Base-by-base conservation (phyloP, 306 rosid genomes). In the Comarum palustre region DNA sequence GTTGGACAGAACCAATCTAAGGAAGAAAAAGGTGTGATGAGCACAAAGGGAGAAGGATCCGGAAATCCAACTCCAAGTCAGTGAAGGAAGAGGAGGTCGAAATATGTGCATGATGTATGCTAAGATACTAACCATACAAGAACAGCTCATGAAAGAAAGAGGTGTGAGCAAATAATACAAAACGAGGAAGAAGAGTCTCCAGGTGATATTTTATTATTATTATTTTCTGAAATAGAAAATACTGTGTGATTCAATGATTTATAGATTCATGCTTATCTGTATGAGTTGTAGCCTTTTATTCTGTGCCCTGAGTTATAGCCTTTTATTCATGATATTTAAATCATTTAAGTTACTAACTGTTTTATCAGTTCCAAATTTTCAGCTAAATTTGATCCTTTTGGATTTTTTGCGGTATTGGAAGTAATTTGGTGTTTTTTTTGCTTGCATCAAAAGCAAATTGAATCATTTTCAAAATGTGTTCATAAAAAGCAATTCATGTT, bases 11-110 rank as follows among this genome's bases (percentile, higher is more conserved):
- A 66, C 89, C 98, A 1, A 78, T 78, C 54, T 57, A 72, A 80
- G 95, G 93, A 83, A 91, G 75, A 45, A 88, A 90, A 86, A 81
- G 96, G 68, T 92, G 98, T 64, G 77, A 34, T 58, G 91, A 83
- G 24, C 93, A 90, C 70, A 89, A 93, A 86, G 97, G 96, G 68
- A 81, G 32, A 78, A 84, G 87, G 84, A 84, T 82, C 15, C 59
- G 55, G 14, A 60, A n/a, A 66, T 42, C 86, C 31, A 39, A 68
- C 39, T 32, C 55, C 20, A 48, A 50, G 61, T 72, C 72, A 48
- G 82, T 69, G 55, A 19, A 71, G 51, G 73, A 47, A 43, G 68
- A 59, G 52, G 68, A 65, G 70, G 71, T 50, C 36, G 29, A 17
- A 19, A 27, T 38, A 67, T 48, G 71, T 54, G 52, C 74, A 71